These are phyloP conservation scores for Pyronema domesticum DNA, from an alignment of 495 filamentous ascomycete species.

Conservation along the genomic window DNA sequence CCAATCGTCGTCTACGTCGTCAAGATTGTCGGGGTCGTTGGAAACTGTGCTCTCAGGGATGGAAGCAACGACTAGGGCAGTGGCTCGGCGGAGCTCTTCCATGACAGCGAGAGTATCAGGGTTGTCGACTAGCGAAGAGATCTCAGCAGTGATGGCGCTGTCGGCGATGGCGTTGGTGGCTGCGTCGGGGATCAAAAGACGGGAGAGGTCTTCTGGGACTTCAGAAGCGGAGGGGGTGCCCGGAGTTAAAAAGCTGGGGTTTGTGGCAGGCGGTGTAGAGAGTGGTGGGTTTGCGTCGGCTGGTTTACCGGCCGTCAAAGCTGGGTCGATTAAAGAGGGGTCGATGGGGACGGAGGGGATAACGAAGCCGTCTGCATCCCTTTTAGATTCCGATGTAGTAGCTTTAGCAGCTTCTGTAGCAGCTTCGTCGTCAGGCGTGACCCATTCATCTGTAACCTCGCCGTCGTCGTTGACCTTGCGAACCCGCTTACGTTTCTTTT, in stretches of 20 bases:
- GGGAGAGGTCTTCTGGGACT: constrained; percentile 4
- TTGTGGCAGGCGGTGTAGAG: neutral
- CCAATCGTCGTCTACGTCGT: constrained; percentile 69
- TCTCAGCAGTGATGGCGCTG: constrained; percentile 19
- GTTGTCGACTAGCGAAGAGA: constrained; percentile 12
- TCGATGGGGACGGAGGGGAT: constrained; percentile 33
- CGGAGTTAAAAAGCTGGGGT: neutral
- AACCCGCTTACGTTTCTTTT: constrained; percentile 32
- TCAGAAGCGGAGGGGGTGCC: neutral
- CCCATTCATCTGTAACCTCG: constrained; percentile 21
- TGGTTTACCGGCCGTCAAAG: too few relatives aligned
- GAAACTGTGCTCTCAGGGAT: constrained; percentile 7
- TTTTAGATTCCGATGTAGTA: constrained; percentile 18
- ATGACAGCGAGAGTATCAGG: constrained; percentile 10
- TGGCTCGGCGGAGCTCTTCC: constrained; percentile 17
- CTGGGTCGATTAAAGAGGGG: constrained; percentile 13
- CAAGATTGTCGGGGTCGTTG: constrained; percentile 18
- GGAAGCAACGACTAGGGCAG: constrained; percentile 10
- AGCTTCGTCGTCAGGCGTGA: constrained; percentile 19
- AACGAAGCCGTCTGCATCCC: constrained; percentile 38
- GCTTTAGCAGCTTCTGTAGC: neutral
- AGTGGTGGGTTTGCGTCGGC: neutral
- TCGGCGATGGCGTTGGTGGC: constrained; percentile 17
- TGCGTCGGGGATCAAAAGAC: constrained; percentile 11
- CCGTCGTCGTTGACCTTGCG: constrained; percentile 26